Percentiles rank a stretch among this genome's conserved stretches.
phyloP scores from a whole-genome alignment of 495 filamentous ascomycete genomes.

The Aspergillus asperescens region DNA sequence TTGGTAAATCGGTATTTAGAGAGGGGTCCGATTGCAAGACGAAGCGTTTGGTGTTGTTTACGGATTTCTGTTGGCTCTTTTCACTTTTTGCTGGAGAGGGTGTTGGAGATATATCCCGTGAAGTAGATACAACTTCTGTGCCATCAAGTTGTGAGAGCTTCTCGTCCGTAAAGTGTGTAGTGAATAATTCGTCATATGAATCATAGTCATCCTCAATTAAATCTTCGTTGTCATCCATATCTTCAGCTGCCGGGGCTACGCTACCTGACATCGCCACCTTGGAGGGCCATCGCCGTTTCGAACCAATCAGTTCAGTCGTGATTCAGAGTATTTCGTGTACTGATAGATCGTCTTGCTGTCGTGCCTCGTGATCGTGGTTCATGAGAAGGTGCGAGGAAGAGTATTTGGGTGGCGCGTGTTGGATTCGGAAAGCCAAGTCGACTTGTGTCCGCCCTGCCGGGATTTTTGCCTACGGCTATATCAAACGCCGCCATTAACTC shows the following conservation, averaged over 20 bases:
- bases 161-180: slow-evolving; percentile 18
- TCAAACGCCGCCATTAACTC: too few species aligned
- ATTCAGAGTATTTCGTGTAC: slow-evolving; percentile 22
- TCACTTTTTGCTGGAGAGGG: neutral
- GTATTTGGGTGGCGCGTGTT: neutral
- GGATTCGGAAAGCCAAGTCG: neutral
- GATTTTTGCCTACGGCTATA: too few species aligned
- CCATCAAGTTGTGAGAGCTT: neutral
- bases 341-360: neutral
- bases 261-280: slow-evolving; percentile 20
- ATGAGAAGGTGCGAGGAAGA: neutral
- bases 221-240: slow-evolving; percentile 34
- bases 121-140: neutral
- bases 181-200: slow-evolving; percentile 44
- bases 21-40: slow-evolving; percentile 13
- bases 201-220: slow-evolving; percentile 49
- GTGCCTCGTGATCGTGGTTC: neutral
- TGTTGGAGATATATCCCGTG: neutral
- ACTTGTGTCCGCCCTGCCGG: too few species aligned
- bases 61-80: slow-evolving; percentile 7
- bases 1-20: neutral
- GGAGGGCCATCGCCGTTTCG: slow-evolving; percentile 33
- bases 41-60: slow-evolving; percentile 24
- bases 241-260: slow-evolving; percentile 12
- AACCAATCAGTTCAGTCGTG: slow-evolving; percentile 23